Conservation (phyloP, 1,284 basidiomycete genomes). For the Neotropicomus parvogracilis region DNA sequence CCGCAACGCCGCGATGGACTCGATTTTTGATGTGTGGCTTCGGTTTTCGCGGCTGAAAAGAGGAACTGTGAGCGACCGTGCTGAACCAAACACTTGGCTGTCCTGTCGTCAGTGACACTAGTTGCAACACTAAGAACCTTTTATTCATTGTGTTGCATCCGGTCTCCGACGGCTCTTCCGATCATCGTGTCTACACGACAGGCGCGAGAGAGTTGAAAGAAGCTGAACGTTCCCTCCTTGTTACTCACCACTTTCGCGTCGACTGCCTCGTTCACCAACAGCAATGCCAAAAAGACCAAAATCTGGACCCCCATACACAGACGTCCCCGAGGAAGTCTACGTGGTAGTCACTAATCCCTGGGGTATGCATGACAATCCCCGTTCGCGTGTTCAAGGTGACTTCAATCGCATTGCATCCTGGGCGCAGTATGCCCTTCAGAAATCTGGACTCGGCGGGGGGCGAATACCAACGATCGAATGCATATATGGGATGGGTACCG, state of each 20-base stretch:
- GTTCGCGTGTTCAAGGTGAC: constrained; percentile 13
- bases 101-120: no score
- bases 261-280: not conserved
- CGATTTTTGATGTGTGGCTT: no score
- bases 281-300: constrained; percentile 24
- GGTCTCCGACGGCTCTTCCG: no score
- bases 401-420: constrained; percentile 26
- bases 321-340: constrained; percentile 20
- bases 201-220: not conserved
- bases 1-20: no score
- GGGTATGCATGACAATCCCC: constrained; percentile 14
- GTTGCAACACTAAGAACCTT: no score
- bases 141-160: no score
- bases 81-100: no score
- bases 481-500: constrained; percentile 31
- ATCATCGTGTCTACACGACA: not conserved
- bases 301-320: constrained; percentile 29
- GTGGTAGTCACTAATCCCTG: constrained; percentile 28
- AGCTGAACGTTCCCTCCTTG: not conserved
- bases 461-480: constrained; percentile 20
- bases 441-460: constrained; percentile 16
- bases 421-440: constrained; percentile 25
- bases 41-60: no score
- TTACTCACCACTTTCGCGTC: not conserved
- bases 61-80: no score